A percentile compares a stretch with the other conserved stretches of the same genome.
These are phyloP conservation scores for Rubus idaeus DNA, from an alignment of 306 rosid genomes.

Conservation along the genomic window DNA sequence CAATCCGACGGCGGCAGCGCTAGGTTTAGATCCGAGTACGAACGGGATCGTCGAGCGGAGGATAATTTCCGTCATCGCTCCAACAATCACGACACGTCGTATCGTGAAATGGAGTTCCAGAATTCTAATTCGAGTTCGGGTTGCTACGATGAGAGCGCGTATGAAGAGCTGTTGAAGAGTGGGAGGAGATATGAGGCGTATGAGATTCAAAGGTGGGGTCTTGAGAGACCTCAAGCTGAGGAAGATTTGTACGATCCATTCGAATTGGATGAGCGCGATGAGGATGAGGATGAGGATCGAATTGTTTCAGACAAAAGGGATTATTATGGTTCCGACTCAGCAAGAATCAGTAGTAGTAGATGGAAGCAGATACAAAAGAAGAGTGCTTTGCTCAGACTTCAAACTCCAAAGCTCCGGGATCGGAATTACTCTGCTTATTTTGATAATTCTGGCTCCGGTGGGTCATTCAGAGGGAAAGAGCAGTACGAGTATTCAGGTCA, in stretches of 20 bases:
- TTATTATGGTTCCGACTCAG: slow-evolving; percentile 44
- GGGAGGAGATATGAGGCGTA: slow-evolving; percentile 19
- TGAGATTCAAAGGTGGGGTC: slow-evolving; percentile 35
- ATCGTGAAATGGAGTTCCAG: slow-evolving; percentile 18
- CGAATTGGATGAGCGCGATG: slow-evolving; percentile 34
- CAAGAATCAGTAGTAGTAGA: slow-evolving; percentile 50
- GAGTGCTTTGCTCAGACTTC: slow-evolving; percentile 88
- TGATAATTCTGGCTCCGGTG: slow-evolving; percentile 41
- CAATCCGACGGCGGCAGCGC: slow-evolving; percentile 24
- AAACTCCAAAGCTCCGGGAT: slow-evolving; percentile 51
- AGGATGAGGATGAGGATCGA: slow-evolving; percentile 32
- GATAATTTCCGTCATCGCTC: slow-evolving; percentile 13
- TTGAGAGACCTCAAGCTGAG: slow-evolving; percentile 33
- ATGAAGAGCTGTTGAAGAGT: slow-evolving; percentile 23
- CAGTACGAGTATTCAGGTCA: slow-evolving; percentile 39
- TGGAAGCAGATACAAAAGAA: slow-evolving; percentile 88
- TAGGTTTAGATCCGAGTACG: slow-evolving; percentile 35
- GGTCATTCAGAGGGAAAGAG: slow-evolving; percentile 51
- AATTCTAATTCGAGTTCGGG: slow-evolving; percentile 15
- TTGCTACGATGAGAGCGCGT: slow-evolving; percentile 20
- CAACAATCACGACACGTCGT: slow-evolving; percentile 7
- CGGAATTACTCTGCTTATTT: slow-evolving; percentile 49
- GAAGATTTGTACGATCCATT: slow-evolving; percentile 33
- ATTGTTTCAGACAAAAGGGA: slow-evolving; percentile 37
- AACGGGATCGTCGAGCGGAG: not conserved